These are phyloP conservation scores for Arthrinium phaeospermum DNA, from an alignment of 2,329 filamentous ascomycete genomes.

Conservation along the genomic window DNA sequence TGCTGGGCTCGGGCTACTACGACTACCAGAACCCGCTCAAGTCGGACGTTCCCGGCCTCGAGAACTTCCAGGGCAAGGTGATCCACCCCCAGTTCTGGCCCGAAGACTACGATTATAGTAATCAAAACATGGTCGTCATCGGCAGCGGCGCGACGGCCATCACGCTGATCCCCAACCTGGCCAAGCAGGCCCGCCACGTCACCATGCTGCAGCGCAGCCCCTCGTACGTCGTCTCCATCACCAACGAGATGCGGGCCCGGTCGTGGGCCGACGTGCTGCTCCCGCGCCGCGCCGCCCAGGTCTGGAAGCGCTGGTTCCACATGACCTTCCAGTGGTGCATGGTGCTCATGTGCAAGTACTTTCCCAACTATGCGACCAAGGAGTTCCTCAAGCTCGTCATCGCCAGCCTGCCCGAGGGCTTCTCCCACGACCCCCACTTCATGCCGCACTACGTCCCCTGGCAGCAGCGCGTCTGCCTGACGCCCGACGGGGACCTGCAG, in stretches of 20 bases:
- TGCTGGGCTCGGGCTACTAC: slow-evolving; percentile 72
- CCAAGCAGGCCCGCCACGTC: slow-evolving; percentile 66
- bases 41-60: slow-evolving; percentile 62
- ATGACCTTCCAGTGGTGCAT: slow-evolving; percentile 20
- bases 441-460: slow-evolving; percentile 62
- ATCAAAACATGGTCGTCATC: slow-evolving; percentile 74
- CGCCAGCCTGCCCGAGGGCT: slow-evolving; percentile 46
- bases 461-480: slow-evolving; percentile 73
- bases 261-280: slow-evolving; percentile 19
- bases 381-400: slow-evolving; percentile 47
- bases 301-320: slow-evolving; percentile 23
- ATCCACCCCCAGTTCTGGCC: slow-evolving; percentile 79
- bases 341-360: slow-evolving; percentile 50
- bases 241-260: slow-evolving; percentile 35
- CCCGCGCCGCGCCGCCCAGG: slow-evolving; percentile 17
- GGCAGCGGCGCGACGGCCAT: slow-evolving; percentile 82
- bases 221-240: slow-evolving; percentile 67
- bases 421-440: slow-evolving; percentile 60
- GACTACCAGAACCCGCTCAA: slow-evolving; percentile 59
- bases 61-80: slow-evolving; percentile 63
- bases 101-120: slow-evolving; percentile 65
- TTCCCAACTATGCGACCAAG: slow-evolving; percentile 50
- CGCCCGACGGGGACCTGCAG: slow-evolving; percentile 53
- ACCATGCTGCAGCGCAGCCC: slow-evolving; percentile 86
- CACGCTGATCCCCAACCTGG: slow-evolving; percentile 75